Percentiles rank a stretch among this genome's conserved stretches.
These are phyloP conservation scores for Pythium guiyangense DNA, from an alignment of 352 stramenopile species.

Conservation along the genomic window DNA sequence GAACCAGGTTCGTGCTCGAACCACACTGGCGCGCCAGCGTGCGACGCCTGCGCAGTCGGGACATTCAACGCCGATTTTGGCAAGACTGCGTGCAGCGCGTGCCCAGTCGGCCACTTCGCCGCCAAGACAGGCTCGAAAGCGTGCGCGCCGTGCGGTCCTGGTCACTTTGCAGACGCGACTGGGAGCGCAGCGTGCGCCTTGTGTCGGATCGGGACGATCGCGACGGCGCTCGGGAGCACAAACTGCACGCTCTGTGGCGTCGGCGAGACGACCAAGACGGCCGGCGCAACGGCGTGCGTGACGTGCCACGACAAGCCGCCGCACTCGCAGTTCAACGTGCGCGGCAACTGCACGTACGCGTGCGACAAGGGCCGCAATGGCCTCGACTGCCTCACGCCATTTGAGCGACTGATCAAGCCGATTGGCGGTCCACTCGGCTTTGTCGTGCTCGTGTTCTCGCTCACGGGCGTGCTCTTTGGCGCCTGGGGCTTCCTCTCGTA, in stretches of 20 bases:
- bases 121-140: constrained; percentile 35
- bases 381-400: constrained; percentile 77
- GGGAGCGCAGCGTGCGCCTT: constrained; percentile 43
- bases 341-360: constrained; percentile 74
- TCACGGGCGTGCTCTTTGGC: constrained; percentile 49
- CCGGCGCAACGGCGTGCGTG: constrained; percentile 41
- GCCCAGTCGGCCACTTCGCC: constrained; percentile 52
- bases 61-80: constrained; percentile 73
- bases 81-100: constrained; percentile 54
- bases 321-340: constrained; percentile 74
- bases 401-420: constrained; percentile 75
- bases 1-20: constrained; percentile 59
- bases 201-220: constrained; percentile 62
- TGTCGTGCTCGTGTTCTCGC: constrained; percentile 55
- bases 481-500: constrained; percentile 72
- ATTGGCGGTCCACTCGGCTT: constrained; percentile 77
- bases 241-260: constrained; percentile 76
- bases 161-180: constrained; percentile 37
- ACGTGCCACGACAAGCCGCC: constrained; percentile 55
- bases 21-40: constrained; percentile 37
- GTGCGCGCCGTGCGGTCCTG: constrained; percentile 54
- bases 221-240: constrained; percentile 31
- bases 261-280: constrained; percentile 58
- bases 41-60: constrained; percentile 43
- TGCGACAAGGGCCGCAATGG: constrained; percentile 77